phyloP scores from a whole-genome alignment of 108 stramenopile genomes.

The Conticribra guillardii region DNA sequence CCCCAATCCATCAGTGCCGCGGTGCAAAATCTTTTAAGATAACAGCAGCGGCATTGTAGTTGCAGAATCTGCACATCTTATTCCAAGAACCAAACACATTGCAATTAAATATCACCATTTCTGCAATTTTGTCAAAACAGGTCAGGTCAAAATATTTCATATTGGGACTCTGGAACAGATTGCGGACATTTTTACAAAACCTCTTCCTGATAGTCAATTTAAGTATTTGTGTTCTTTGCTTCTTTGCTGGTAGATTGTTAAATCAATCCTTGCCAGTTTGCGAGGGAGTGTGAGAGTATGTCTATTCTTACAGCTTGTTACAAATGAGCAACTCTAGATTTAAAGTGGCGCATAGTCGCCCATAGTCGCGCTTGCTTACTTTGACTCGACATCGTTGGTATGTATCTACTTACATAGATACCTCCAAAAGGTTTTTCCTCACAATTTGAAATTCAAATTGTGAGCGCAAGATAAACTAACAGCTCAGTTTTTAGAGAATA shows the following conservation, averaged over 20 bases:
- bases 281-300: background rate
- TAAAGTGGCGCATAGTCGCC: no score
- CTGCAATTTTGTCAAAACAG: background rate
- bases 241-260: constrained; percentile 35
- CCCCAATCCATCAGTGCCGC: constrained; percentile 8
- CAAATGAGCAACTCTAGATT: no score
- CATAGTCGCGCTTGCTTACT: no score
- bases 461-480: no score
- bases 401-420: no score
- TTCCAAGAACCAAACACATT: constrained; percentile 44
- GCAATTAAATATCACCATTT: constrained; percentile 20
- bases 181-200: constrained; percentile 52
- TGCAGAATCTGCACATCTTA: constrained; percentile 20
- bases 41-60: constrained; percentile 25
- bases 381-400: no score
- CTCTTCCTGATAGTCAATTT: constrained; percentile 14
- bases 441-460: no score
- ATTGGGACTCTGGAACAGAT: constrained; percentile 29
- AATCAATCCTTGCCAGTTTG: background rate
- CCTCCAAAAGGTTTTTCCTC: no score
- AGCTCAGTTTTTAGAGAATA: no score
- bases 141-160: constrained; percentile 18
- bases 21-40: constrained; percentile 46
- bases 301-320: background rate
- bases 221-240: constrained; percentile 1